phyloP scores from a whole-genome alignment of 176 grass and related monocot genomes.

The Paspalum notatum region DNA sequence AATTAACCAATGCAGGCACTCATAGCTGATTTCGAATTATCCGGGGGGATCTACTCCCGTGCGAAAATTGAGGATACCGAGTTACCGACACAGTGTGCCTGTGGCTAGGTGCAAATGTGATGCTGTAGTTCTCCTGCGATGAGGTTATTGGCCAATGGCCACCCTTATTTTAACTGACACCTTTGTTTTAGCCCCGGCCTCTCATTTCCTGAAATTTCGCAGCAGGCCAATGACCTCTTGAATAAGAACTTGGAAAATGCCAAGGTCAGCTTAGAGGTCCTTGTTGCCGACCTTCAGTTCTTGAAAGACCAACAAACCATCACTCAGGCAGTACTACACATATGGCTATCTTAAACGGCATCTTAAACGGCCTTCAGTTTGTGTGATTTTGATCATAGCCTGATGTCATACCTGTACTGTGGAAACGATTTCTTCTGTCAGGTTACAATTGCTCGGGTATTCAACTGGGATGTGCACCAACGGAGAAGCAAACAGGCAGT shows the following conservation, averaged over 20 bases:
- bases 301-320: constrained; percentile 95
- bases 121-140: constrained; percentile 84
- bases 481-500: constrained; percentile 73
- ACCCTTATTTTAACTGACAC: neutral
- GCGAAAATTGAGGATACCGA: constrained; percentile 73
- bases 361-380: too few species aligned
- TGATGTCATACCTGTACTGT: neutral
- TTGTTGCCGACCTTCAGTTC: constrained; percentile 90
- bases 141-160: constrained; percentile 63
- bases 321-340: constrained; percentile 72
- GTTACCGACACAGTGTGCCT: constrained; percentile 93
- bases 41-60: constrained; percentile 91
- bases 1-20: constrained; percentile 61
- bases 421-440: constrained; percentile 25
- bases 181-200: neutral
- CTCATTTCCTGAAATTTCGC: constrained; percentile 32
- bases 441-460: constrained; percentile 94
- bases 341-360: constrained; percentile 1
- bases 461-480: constrained; percentile 99
- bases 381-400: neutral
- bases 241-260: constrained; percentile 97
- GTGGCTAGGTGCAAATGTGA: constrained; percentile 98
- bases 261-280: constrained; percentile 91
- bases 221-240: constrained; percentile 83
- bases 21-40: constrained; percentile 89